Evolutionary conservation across 192 early-diverging fungal species (phyloP).

Genomic region (Martensiomyces pterosporus): DNA sequence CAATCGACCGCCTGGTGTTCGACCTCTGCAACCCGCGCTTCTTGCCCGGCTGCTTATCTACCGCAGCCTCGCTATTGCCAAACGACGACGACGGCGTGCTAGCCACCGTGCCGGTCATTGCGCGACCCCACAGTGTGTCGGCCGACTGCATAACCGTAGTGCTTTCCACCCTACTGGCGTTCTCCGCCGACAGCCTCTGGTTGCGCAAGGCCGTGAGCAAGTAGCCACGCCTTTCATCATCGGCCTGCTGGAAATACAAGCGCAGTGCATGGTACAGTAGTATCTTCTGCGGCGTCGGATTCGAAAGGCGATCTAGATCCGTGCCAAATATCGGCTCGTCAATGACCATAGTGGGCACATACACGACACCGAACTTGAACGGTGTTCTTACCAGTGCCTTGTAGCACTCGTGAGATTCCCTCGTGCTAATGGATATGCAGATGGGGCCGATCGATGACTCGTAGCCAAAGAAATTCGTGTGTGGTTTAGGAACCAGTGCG

Average conservation of each 20-base stretch:
- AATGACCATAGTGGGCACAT: slow-evolving; percentile 44
- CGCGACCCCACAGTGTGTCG: slow-evolving; percentile 21
- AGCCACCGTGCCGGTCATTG: slow-evolving; percentile 1
- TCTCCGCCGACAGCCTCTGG: slow-evolving; percentile 21
- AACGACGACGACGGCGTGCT: background rate
- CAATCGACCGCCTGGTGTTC: slow-evolving; percentile 39
- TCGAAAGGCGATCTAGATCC: slow-evolving; percentile 44
- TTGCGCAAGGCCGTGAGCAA: slow-evolving; percentile 40
- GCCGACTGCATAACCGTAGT: slow-evolving; percentile 3
- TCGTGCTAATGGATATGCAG: slow-evolving; percentile 48
- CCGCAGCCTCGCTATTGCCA: background rate
- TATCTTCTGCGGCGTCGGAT: slow-evolving; percentile 46
- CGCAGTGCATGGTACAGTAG: slow-evolving; percentile 47
- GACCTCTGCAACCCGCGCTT: slow-evolving; percentile 41
- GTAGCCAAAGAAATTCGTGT: slow-evolving; percentile 52
- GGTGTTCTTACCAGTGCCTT: slow-evolving; percentile 47
- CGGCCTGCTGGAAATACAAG: slow-evolving; percentile 50
- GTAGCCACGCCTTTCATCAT: slow-evolving; percentile 39
- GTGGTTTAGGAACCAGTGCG: slow-evolving; percentile 48
- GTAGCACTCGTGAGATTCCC: slow-evolving; percentile 51
- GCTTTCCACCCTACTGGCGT: slow-evolving; percentile 7
- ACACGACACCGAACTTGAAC: slow-evolving; percentile 47
- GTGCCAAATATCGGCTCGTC: slow-evolving; percentile 42
- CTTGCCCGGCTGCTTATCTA: slow-evolving; percentile 1
- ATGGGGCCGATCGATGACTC: slow-evolving; percentile 44